These are phyloP conservation scores for Lachnellula occidentalis DNA, from an alignment of 2,329 filamentous ascomycete species.

Conservation along the genomic window DNA sequence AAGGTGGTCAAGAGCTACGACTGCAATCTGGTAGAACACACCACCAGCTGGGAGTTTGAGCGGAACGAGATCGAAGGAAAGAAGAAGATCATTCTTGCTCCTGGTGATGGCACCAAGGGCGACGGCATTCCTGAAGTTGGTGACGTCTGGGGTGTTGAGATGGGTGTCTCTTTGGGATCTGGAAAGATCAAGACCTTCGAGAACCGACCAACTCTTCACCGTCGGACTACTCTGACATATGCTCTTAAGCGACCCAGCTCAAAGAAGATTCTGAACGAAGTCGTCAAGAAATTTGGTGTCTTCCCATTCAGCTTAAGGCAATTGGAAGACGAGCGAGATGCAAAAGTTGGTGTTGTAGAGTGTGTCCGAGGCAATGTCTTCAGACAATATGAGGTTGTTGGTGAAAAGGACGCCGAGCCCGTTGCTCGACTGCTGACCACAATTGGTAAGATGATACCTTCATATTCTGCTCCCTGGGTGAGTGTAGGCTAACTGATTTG, in stretches of 20 bases:
- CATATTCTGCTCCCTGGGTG: not conserved
- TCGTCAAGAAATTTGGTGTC: slow-evolving; percentile 93
- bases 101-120: slow-evolving; percentile 81
- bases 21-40: slow-evolving; percentile 93
- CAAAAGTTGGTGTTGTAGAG: slow-evolving; percentile 93
- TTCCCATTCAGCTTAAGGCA: slow-evolving; percentile 98
- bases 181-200: slow-evolving; percentile 93
- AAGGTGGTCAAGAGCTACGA: slow-evolving; percentile 89
- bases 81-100: slow-evolving; percentile 91
- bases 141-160: slow-evolving; percentile 97
- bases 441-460: slow-evolving; percentile 62
- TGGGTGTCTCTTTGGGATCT: slow-evolving; percentile 82
- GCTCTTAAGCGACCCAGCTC: slow-evolving; percentile 91
- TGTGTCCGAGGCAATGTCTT: slow-evolving; percentile 90
- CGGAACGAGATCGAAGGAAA: slow-evolving; percentile 95
- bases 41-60: slow-evolving; percentile 93
- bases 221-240: slow-evolving; percentile 87
- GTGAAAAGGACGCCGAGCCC: slow-evolving; percentile 81
- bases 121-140: slow-evolving; percentile 83
- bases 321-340: slow-evolving; percentile 91
- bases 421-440: slow-evolving; percentile 88
- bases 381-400: slow-evolving; percentile 92
- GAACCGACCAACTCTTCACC: slow-evolving; percentile 85
- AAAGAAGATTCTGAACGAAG: slow-evolving; percentile 85
- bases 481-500: slow-evolving; percentile 23